phyloP scores from a whole-genome alignment of 2,329 filamentous ascomycete species.

The Fusarium robinianum region DNA sequence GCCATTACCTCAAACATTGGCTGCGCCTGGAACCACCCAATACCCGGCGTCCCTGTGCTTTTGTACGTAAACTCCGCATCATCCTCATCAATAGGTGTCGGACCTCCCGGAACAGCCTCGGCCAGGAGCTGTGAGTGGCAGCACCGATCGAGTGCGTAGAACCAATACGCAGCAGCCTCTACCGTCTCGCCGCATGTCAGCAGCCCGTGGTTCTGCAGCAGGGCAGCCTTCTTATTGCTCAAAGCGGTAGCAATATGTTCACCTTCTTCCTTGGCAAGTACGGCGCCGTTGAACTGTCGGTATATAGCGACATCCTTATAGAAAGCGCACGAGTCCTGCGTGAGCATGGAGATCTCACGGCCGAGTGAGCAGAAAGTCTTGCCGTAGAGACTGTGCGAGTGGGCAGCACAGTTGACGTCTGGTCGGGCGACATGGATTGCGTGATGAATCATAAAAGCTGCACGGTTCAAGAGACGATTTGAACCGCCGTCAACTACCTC shows the following conservation, averaged over 20 bases:
- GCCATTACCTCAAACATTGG: no score
- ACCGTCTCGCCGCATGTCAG: background rate
- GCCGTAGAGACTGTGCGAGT: constrained; percentile 10
- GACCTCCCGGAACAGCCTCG: no score
- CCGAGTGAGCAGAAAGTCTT: constrained; percentile 7
- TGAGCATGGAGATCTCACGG: constrained; percentile 3
- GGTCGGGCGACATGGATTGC: constrained; percentile 8
- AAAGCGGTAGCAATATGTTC: constrained; percentile 7
- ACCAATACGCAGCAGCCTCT: constrained; percentile 1
- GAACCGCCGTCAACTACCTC: constrained; percentile 63
- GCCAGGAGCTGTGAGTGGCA: no score
- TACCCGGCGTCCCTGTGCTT: no score
- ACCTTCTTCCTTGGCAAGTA: constrained; percentile 9
- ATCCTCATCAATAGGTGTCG: no score
- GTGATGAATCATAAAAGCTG: constrained; percentile 12
- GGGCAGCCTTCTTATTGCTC: constrained; percentile 7
- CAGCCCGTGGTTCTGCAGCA: constrained; percentile 14
- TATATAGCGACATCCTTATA: constrained; percentile 9
- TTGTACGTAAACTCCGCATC: no score
- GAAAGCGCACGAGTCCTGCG: constrained; percentile 11
- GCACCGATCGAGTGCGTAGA: no score
- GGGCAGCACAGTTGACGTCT: constrained; percentile 12
- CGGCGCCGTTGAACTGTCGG: constrained; percentile 4
- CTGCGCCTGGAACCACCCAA: no score
- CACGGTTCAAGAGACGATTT: background rate